Conservation (phyloP, 345 rosid genomes). For the Citrus australasica region DNA sequence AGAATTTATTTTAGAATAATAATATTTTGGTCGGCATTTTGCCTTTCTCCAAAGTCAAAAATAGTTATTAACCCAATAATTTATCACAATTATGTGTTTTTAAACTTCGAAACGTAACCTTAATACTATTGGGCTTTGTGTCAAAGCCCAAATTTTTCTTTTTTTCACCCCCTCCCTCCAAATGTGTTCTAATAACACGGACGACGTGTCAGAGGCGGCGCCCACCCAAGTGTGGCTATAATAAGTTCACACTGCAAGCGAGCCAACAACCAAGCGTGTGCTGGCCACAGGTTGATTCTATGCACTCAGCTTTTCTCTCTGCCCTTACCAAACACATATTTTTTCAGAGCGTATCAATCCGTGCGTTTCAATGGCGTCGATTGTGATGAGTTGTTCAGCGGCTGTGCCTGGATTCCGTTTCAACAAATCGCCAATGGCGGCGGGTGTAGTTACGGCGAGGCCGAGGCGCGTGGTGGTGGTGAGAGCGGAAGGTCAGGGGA, state of each 20-base stretch:
- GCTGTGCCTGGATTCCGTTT: slow-evolving; percentile 23
- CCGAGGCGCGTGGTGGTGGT: slow-evolving; percentile 43
- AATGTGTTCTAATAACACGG: too few relatives aligned
- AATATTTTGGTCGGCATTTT: too few relatives aligned
- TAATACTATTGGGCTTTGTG: too few relatives aligned
- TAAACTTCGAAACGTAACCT: too few relatives aligned
- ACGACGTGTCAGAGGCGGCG: slow-evolving; percentile 10
- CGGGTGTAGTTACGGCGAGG: slow-evolving; percentile 15
- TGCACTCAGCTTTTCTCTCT: neutral
- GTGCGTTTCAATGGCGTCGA: slow-evolving; percentile 33
- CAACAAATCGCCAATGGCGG: slow-evolving; percentile 20
- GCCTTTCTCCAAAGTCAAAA: too few relatives aligned
- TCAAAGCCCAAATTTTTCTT: too few relatives aligned
- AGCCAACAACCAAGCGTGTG: slow-evolving; percentile 30
- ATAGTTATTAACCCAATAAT: too few relatives aligned
- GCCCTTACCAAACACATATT: neutral
- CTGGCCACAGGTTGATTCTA: slow-evolving; percentile 41
- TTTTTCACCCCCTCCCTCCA: too few relatives aligned
- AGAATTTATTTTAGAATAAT: too few relatives aligned
- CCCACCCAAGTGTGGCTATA: slow-evolving; percentile 4
- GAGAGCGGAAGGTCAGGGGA: slow-evolving; percentile 63
- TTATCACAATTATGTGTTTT: too few relatives aligned
- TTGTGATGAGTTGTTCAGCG: slow-evolving; percentile 7
- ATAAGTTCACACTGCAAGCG: neutral
- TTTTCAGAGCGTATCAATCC: neutral